Conservation (phyloP, 2,329 filamentous ascomycete species). For the Elsinoe batatas region DNA sequence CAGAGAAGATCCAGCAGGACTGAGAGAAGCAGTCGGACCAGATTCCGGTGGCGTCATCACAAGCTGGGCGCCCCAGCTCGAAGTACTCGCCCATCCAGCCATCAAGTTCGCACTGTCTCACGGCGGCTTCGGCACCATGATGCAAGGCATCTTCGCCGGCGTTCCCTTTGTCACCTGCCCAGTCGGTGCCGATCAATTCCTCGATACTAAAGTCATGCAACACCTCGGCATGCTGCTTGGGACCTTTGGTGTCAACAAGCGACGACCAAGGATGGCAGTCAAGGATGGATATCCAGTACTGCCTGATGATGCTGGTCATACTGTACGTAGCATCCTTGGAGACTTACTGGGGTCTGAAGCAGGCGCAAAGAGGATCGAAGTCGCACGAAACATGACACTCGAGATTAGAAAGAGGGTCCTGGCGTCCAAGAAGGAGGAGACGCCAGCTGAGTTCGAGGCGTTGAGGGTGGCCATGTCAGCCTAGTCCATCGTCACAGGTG, state of each 20-base stretch:
- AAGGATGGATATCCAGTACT: neutral
- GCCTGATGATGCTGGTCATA: neutral
- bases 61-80: neutral
- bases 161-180: neutral
- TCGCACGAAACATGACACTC: neutral
- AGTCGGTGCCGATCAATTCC: neutral
- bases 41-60: neutral
- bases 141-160: neutral
- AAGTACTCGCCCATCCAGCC: conserved; percentile 4
- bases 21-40: neutral
- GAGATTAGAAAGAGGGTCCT: neutral
- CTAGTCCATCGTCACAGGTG: neutral
- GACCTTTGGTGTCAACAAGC: neutral
- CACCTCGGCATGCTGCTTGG: conserved; percentile 2
- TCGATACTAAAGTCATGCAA: conserved; percentile 6
- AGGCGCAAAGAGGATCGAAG: neutral
- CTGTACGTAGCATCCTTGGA: neutral
- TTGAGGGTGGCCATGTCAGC: neutral
- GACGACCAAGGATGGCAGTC: neutral
- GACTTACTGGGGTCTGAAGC: neutral
- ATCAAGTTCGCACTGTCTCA: conserved; percentile 1
- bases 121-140: conserved; percentile 3
- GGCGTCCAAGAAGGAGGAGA: neutral
- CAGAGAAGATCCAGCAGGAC: neutral
- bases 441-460: neutral